Evolutionary conservation across 352 stramenopile species (phyloP).

Genomic region (Pythium aristosporum): DNA sequence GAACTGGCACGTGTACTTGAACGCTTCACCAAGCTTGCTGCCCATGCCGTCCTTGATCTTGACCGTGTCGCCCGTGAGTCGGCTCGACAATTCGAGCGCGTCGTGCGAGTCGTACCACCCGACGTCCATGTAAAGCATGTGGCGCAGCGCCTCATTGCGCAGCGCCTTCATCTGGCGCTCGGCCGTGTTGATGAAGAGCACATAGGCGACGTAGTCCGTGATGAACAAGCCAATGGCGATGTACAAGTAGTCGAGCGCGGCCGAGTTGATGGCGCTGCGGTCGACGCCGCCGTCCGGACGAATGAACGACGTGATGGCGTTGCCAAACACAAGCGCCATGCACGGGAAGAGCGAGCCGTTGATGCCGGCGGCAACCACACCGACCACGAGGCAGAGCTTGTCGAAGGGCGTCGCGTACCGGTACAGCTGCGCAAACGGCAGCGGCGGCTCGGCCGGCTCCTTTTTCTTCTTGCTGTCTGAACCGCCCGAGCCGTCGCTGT

Average conservation of each 20-base stretch:
- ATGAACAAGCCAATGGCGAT: constrained; percentile 41
- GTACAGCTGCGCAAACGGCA: constrained; percentile 24
- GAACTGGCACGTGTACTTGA: constrained; percentile 32
- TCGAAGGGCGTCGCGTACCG: constrained; percentile 33
- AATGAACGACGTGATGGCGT: constrained; percentile 33
- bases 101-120: constrained; percentile 33
- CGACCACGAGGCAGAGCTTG: constrained; percentile 28
- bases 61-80: constrained; percentile 30
- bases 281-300: constrained; percentile 13
- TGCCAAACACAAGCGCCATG: constrained; percentile 46
- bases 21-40: constrained; percentile 32
- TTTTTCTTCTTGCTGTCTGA: no score
- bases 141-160: constrained; percentile 22
- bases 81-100: constrained; percentile 28
- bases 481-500: no score
- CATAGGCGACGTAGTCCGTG: constrained; percentile 35
- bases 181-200: constrained; percentile 31
- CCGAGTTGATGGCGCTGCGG: constrained; percentile 28
- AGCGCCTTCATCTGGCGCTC: constrained; percentile 41
- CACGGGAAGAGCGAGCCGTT: constrained; percentile 39
- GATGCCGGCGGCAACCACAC: constrained; percentile 18
- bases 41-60: constrained; percentile 31
- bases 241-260: constrained; percentile 33
- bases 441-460: no score
- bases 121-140: constrained; percentile 40